Percentiles rank a stretch among this genome's conserved stretches.
These are phyloP conservation scores for Telfairia occidentalis DNA, from an alignment of 331 rosid genomes.

Conservation along the genomic window DNA sequence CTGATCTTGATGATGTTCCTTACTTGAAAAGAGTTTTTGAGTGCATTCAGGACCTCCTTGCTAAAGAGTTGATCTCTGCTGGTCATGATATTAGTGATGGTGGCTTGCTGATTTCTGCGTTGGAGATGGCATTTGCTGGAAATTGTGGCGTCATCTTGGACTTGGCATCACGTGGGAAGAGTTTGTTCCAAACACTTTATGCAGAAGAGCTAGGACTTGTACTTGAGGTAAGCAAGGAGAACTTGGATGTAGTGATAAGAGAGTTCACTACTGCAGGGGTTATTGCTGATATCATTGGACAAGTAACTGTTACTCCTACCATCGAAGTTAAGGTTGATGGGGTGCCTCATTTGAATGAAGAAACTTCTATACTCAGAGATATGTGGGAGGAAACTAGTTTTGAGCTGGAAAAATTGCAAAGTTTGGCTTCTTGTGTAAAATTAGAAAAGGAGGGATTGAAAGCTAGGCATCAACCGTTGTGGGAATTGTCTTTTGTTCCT, in stretches of 20 bases:
- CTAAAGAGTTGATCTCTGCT: slow-evolving; percentile 61
- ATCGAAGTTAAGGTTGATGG: slow-evolving; percentile 56
- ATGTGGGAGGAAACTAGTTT: slow-evolving; percentile 89
- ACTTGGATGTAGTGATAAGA: slow-evolving; percentile 32
- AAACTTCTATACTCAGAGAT: slow-evolving; percentile 51
- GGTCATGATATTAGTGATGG: slow-evolving; percentile 96
- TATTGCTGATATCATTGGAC: slow-evolving; percentile 50
- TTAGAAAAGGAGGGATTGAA: slow-evolving; percentile 67
- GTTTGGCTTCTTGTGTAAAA: slow-evolving; percentile 69
- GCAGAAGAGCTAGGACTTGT: slow-evolving; percentile 84
- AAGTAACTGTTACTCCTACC: slow-evolving; percentile 38
- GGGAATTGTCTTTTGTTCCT: slow-evolving; percentile 62
- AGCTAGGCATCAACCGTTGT: slow-evolving; percentile 53
- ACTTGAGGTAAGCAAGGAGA: slow-evolving; percentile 61
- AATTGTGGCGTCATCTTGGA: slow-evolving; percentile 52
- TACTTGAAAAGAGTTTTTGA: slow-evolving; percentile 69
- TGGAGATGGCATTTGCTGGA: slow-evolving; percentile 94
- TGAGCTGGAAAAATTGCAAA: slow-evolving; percentile 57
- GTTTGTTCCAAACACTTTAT: slow-evolving; percentile 60
- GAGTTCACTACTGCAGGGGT: slow-evolving; percentile 40
- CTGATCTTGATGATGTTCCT: slow-evolving; percentile 69
- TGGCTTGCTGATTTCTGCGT: slow-evolving; percentile 58
- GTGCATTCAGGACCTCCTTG: slow-evolving; percentile 60
- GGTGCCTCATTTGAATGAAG: slow-evolving; percentile 37
- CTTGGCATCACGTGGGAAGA: slow-evolving; percentile 39